Evolutionary conservation across 2,329 filamentous ascomycete genomes (phyloP), one percentile per base, ranked within the genome.

Genomic region (Elsinoe arachidis): DNA sequence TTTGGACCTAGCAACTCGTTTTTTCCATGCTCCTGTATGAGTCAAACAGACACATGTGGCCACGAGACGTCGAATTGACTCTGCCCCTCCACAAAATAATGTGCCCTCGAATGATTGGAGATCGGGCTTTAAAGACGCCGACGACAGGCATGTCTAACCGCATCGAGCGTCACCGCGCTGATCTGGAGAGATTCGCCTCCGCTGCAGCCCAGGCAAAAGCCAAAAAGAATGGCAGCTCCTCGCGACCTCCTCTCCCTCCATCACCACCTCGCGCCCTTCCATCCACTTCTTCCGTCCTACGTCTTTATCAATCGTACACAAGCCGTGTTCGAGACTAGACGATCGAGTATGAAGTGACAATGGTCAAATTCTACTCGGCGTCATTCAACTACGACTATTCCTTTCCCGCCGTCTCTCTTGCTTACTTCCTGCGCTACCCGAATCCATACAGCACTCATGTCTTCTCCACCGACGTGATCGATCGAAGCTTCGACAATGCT

Each of bases 391-490:
- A 91, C 78, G 80, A 84, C 63, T 89, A 92, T 73, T 85, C 87
- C 51, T 92, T 92, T 75, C 84, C 87, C 61, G 88, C 88, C 70
- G 88, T 93, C 61, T 90, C 88, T 51, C 85, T 93, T 71, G 88
- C 88, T 74, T 93, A 90, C 79, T 93, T 92, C 74, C 85, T 93
- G 52, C 87, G 88, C 63, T 93, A 93, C 74, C 90, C 87, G 63
- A 93, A 92, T 68, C 88, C 88, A 5, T 91, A 92, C 75, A 85
- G 85, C 63, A 84, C 81, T 62, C 88, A 93, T 74, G 88, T 93
- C 55, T 77, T 90, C 65, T 89, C 86, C 68, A 90, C 87, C 71
- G 88, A 93, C 72, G 90, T 87, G 66, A 88, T 93, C 70, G 82
- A 83, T 51, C 86, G 84, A 62, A 77, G 80, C 70, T 82, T 89